Evolutionary conservation across 331 rosid genomes (phyloP).

Genomic region (Rhamnella rubrinervis): DNA sequence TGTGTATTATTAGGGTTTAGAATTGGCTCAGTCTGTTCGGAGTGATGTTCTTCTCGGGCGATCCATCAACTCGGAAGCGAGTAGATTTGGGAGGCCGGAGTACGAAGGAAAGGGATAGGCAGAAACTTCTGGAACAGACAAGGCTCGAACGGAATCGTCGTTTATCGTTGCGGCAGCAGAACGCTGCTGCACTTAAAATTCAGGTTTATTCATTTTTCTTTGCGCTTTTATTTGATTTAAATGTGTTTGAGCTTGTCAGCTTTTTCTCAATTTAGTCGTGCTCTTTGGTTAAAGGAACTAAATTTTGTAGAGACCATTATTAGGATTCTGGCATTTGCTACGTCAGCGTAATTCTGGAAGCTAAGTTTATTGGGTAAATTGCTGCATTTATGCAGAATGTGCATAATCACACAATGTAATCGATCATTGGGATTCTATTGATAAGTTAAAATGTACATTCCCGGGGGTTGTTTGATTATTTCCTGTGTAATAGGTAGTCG

Average conservation of each 20-base stretch:
- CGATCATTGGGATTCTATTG: background rate
- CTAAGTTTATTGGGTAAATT: background rate
- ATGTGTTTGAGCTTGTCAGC: background rate
- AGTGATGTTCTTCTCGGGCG: slow-evolving; percentile 90
- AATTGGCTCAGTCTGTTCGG: slow-evolving; percentile 22
- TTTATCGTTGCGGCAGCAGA: slow-evolving; percentile 61
- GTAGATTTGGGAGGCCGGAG: slow-evolving; percentile 98
- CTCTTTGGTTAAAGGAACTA: background rate
- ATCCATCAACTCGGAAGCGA: slow-evolving; percentile 93
- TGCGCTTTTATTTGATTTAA: background rate
- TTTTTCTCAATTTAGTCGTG: background rate
- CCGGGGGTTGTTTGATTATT: too few species aligned
- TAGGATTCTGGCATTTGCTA: background rate
- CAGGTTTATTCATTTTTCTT: slow-evolving; percentile 52
- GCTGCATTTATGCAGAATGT: background rate
- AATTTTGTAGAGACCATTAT: background rate
- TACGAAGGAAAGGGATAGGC: slow-evolving; percentile 83
- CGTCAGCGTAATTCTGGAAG: background rate
- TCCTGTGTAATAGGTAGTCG: too few species aligned
- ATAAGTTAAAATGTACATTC: too few species aligned
- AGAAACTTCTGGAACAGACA: slow-evolving; percentile 89
- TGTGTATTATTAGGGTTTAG: slow-evolving; percentile 19
- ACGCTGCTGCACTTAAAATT: slow-evolving; percentile 71
- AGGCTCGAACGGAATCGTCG: slow-evolving; percentile 85
- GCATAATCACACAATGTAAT: background rate